phyloP scores from a whole-genome alignment of 306 rosid species.

The Quercus glauca region DNA sequence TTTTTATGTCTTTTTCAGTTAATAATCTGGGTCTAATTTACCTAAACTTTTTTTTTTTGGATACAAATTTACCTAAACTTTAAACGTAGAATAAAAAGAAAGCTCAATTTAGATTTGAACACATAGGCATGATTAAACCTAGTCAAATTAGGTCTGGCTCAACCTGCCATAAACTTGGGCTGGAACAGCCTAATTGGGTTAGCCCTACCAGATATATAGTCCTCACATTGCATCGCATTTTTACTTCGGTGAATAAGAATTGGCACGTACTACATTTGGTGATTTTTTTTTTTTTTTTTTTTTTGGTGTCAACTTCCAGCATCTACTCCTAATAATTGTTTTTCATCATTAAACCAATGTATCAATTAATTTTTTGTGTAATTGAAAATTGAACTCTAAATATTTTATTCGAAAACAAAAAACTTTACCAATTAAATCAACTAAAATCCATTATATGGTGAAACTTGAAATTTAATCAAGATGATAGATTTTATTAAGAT shows the following conservation, averaged over 20 bases:
- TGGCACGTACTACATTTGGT: no score
- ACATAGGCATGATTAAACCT: background rate
- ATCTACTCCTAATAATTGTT: accelerated
- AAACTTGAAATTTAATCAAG: no score
- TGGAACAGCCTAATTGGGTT: background rate
- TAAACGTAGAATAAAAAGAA: background rate
- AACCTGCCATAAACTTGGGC: background rate
- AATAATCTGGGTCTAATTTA: background rate
- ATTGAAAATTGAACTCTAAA: accelerated
- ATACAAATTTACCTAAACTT: background rate
- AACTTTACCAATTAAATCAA: accelerated
- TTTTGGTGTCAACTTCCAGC: accelerated
- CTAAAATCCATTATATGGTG: accelerated
- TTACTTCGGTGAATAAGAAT: no score
- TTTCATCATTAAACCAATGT: accelerated
- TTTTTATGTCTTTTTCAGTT: constrained; percentile 6
- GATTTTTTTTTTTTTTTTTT: no score
- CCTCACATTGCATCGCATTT: background rate
- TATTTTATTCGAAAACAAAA: no score
- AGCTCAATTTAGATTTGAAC: constrained; percentile 2
- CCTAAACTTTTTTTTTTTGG: no score
- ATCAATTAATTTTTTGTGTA: no score
- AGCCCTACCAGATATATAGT: no score
- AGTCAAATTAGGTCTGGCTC: background rate
- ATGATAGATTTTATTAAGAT: no score